Conservation (phyloP, 345 rosid species). For the Abelmoschus esculentus region DNA sequence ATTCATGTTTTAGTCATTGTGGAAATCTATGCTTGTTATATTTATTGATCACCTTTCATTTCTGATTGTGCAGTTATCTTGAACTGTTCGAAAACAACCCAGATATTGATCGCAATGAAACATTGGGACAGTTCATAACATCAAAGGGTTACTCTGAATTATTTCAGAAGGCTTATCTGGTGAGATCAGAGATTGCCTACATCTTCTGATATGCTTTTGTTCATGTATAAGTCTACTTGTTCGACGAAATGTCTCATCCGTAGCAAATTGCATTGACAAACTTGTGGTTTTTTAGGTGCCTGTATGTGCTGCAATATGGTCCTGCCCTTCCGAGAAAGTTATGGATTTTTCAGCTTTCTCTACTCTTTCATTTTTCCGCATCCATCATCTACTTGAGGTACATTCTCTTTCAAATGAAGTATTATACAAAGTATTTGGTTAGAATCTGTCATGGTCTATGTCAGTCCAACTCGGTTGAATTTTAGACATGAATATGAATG, state of each 20-base stretch:
- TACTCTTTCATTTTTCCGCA: slow-evolving; percentile 71
- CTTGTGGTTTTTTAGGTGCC: slow-evolving; percentile 45
- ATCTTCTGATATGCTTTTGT: not conserved
- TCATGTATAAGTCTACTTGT: not conserved
- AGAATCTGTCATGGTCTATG: not conserved
- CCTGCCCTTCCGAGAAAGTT: slow-evolving; percentile 67
- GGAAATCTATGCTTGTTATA: no score
- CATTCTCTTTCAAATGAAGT: no score
- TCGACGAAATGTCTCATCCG: not conserved
- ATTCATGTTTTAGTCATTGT: no score
- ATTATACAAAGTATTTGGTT: not conserved
- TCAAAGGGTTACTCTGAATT: slow-evolving; percentile 68
- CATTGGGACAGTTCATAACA: slow-evolving; percentile 58
- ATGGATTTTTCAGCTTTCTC: slow-evolving; percentile 75
- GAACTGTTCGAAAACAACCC: slow-evolving; percentile 59
- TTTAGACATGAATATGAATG: no score
- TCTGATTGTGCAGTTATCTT: slow-evolving; percentile 36
- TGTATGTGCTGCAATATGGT: slow-evolving; percentile 81
- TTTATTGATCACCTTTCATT: not conserved
- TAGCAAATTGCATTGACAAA: not conserved
- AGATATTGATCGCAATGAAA: slow-evolving; percentile 50
- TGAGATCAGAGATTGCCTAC: slow-evolving; percentile 23
- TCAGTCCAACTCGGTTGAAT: no score
- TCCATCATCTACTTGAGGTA: slow-evolving; percentile 87
- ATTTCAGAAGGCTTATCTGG: slow-evolving; percentile 84